Percentiles rank a stretch among this genome's conserved stretches.
phyloP scores from a whole-genome alignment of 106 monocot genomes.

The Hemerocallis citrina region DNA sequence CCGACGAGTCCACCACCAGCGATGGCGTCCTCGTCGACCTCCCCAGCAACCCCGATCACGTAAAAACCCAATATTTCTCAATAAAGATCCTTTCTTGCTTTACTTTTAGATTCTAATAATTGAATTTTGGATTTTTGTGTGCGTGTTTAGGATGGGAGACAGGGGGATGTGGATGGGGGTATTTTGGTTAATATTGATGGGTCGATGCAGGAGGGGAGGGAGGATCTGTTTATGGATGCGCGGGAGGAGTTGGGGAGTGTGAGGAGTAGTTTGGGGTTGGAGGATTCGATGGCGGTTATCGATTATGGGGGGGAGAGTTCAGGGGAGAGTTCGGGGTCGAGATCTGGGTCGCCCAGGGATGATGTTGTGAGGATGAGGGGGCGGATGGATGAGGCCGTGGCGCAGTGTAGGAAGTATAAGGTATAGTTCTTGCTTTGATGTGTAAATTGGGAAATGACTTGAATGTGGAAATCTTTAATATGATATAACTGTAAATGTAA shows the following conservation, averaged over 20 bases:
- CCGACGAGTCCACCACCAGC: slow-evolving; percentile 59
- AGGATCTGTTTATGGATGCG: slow-evolving; percentile 83
- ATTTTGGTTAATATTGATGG: slow-evolving; percentile 80
- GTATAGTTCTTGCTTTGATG: slow-evolving; percentile 19
- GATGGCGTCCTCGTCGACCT: slow-evolving; percentile 95
- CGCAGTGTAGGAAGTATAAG: slow-evolving; percentile 71
- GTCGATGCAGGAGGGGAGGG: slow-evolving; percentile 69
- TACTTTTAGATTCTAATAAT: neutral
- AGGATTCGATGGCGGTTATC: slow-evolving; percentile 56
- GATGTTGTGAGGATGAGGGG: slow-evolving; percentile 6
- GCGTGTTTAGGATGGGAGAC: slow-evolving; percentile 18
- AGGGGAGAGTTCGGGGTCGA: slow-evolving; percentile 3
- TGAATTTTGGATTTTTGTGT: neutral
- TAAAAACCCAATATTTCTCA: slow-evolving; percentile 9
- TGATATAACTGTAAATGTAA: too few relatives aligned
- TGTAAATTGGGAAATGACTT: too few relatives aligned
- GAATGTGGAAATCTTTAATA: too few relatives aligned
- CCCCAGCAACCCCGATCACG: slow-evolving; percentile 43
- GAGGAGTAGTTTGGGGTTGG: slow-evolving; percentile 27
- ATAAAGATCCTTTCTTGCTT: neutral
- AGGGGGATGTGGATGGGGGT: slow-evolving; percentile 41
- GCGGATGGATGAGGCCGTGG: slow-evolving; percentile 21
- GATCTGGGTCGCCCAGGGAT: too few relatives aligned
- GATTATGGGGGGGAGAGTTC: slow-evolving; percentile 52
- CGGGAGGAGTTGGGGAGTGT: slow-evolving; percentile 42